Evolutionary conservation across 176 grass and related monocot species (phyloP).

Genomic region (Pharus latifolius): DNA sequence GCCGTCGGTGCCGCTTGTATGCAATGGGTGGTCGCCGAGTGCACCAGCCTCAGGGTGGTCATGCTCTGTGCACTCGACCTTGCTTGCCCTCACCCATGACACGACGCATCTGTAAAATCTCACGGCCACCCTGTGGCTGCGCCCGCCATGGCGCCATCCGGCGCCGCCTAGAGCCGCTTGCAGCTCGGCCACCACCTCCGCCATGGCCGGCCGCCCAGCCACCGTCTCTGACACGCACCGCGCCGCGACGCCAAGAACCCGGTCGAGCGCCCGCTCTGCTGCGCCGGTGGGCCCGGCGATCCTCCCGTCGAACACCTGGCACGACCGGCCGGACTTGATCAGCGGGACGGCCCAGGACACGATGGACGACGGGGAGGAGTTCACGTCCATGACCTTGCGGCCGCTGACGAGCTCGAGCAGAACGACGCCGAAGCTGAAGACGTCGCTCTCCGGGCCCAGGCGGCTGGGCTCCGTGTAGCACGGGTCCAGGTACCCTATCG

Average conservation of each 20-base stretch:
- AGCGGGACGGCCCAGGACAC: constrained; percentile 64
- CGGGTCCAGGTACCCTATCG: constrained; percentile 98
- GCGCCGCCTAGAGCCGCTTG: constrained; percentile 31
- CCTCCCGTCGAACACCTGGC: constrained; percentile 46
- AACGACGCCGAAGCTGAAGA: constrained; percentile 94
- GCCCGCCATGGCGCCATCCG: constrained; percentile 2
- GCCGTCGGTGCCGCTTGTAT: background rate
- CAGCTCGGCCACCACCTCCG: constrained; percentile 64
- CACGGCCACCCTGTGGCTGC: background rate
- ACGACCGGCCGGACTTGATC: background rate
- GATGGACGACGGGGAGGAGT: constrained; percentile 48
- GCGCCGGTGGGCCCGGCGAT: constrained; percentile 9
- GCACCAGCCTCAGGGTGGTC: background rate
- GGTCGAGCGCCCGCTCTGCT: background rate
- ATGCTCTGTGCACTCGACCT: constrained; percentile 66
- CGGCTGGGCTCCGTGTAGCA: constrained; percentile 60
- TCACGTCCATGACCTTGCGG: constrained; percentile 83
- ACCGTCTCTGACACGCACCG: constrained; percentile 57
- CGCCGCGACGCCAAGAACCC: constrained; percentile 44
- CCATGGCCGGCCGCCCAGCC: constrained; percentile 45
- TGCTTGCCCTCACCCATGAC: constrained; percentile 55
- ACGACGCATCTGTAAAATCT: constrained; percentile 31
- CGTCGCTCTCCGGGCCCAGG: constrained; percentile 71
- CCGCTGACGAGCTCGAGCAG: constrained; percentile 90
- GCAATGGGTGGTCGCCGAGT: background rate